Conservation (phyloP, 1,284 basidiomycete genomes). For the Pyrrhoderma noxium region DNA sequence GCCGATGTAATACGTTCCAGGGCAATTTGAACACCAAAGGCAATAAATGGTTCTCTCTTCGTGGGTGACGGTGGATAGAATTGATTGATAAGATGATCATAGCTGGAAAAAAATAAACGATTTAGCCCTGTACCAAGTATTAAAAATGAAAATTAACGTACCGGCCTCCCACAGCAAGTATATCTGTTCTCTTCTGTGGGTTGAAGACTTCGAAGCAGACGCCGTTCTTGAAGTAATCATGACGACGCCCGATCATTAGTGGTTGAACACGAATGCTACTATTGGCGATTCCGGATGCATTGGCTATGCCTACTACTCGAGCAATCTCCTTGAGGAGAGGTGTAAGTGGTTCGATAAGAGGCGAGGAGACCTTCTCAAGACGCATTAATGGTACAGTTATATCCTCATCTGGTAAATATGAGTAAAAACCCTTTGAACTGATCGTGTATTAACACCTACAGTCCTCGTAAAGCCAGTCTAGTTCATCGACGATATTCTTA, state of each 20-base stretch:
- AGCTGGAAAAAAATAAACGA: slow-evolving; percentile 36
- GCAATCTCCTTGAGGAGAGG: slow-evolving; percentile 56
- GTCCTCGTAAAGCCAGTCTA: slow-evolving; percentile 58
- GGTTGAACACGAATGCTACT: slow-evolving; percentile 59
- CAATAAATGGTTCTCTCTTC: slow-evolving; percentile 49
- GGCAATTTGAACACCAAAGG: slow-evolving; percentile 70
- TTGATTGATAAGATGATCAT: slow-evolving; percentile 64
- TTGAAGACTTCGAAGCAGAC: slow-evolving; percentile 70
- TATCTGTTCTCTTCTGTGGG: slow-evolving; percentile 59
- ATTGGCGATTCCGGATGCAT: slow-evolving; percentile 53
- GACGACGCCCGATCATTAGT: slow-evolving; percentile 59
- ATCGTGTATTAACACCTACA: slow-evolving; percentile 46
- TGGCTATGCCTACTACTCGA: slow-evolving; percentile 55
- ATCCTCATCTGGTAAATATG: slow-evolving; percentile 44
- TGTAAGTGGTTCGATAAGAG: slow-evolving; percentile 39
- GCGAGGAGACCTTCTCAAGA: slow-evolving; percentile 55
- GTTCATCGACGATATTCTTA: slow-evolving; percentile 56
- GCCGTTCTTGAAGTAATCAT: slow-evolving; percentile 63
- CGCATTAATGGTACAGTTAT: slow-evolving; percentile 47
- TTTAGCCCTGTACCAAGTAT: too few species aligned
- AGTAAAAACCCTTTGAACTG: too few species aligned
- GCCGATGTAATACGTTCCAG: slow-evolving; percentile 73
- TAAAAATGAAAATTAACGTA: slow-evolving; percentile 30
- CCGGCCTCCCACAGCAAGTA: slow-evolving; percentile 77
- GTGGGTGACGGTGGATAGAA: slow-evolving; percentile 47